A percentile compares a stretch with the other conserved stretches of the same genome.
Conservation (phyloP, 306 rosid genomes). For the Lagenaria siceraria region DNA sequence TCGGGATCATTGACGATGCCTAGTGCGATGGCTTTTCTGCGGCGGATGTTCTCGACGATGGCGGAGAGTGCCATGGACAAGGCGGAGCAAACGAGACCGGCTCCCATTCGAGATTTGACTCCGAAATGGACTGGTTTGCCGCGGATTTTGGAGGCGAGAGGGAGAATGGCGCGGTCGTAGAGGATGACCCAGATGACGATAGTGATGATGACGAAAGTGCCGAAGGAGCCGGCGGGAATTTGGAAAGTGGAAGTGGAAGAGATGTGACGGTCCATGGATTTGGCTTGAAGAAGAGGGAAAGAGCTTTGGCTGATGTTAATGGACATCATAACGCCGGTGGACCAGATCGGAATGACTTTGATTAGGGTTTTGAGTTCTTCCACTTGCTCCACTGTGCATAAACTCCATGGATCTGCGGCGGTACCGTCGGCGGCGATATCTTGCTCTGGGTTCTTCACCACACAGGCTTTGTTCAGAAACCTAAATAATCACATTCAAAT, state of each 20-base stretch:
- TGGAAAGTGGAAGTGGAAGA: conserved; percentile 28
- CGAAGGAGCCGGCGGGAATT: conserved; percentile 59
- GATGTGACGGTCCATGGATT: conserved; percentile 46
- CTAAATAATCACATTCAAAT: conserved; percentile 5
- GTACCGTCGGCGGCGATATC: conserved; percentile 35
- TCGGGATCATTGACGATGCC: conserved; percentile 23
- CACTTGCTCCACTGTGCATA: conserved; percentile 57
- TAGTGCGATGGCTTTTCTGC: conserved; percentile 23
- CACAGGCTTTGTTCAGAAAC: conserved; percentile 52
- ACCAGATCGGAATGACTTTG: conserved; percentile 55
- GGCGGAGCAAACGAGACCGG: conserved; percentile 32
- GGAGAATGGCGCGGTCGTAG: conserved; percentile 41
- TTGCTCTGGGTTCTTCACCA: conserved; percentile 25
- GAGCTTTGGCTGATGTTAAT: conserved; percentile 35
- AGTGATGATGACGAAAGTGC: conserved; percentile 28
- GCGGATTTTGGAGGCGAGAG: conserved; percentile 41
- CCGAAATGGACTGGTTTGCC: conserved; percentile 28
- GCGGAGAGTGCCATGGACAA: conserved; percentile 36
- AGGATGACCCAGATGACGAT: conserved; percentile 28
- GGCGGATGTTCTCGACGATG: conserved; percentile 27
- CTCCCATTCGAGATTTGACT: conserved; percentile 42
- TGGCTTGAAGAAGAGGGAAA: conserved; percentile 49
- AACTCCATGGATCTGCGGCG: conserved; percentile 44
- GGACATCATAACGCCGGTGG: conserved; percentile 32
- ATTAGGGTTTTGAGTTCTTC: conserved; percentile 57